These are phyloP conservation scores for Metschnikowia koreensis DNA, from an alignment of 805 yeast genomes.

Conservation along the genomic window DNA sequence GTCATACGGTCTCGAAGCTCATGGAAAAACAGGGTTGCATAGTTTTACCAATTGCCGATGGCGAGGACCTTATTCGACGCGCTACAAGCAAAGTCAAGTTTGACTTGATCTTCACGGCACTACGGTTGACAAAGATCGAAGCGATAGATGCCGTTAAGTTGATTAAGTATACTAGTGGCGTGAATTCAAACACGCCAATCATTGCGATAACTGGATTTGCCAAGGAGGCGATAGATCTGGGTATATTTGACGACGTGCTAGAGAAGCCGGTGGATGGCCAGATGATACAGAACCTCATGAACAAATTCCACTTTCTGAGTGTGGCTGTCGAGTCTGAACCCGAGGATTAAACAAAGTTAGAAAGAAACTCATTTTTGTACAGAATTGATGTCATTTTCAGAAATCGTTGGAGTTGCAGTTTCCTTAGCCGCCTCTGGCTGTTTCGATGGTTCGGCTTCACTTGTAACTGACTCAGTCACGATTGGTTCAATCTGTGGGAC, in stretches of 20 bases:
- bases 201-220: slow-evolving; percentile 72
- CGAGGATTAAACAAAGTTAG: slow-evolving; percentile 5
- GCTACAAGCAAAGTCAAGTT: slow-evolving; percentile 82
- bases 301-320: slow-evolving; percentile 11
- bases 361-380: neutral
- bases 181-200: slow-evolving; percentile 75
- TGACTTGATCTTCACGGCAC: slow-evolving; percentile 78
- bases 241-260: slow-evolving; percentile 63
- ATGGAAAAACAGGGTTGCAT: slow-evolving; percentile 73
- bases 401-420: neutral
- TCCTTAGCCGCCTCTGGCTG: neutral
- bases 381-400: neutral
- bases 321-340: slow-evolving; percentile 19
- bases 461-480: neutral
- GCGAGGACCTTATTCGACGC: slow-evolving; percentile 78
- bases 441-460: neutral
- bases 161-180: slow-evolving; percentile 69
- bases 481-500: too few species aligned
- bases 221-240: slow-evolving; percentile 57
- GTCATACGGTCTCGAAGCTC: slow-evolving; percentile 62
- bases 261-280: slow-evolving; percentile 60
- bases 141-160: slow-evolving; percentile 76
- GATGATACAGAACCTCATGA: slow-evolving; percentile 12
- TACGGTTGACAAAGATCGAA: slow-evolving; percentile 63
- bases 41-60: slow-evolving; percentile 72